These are phyloP conservation scores for Niveomyces coronatus DNA, from an alignment of 2,329 filamentous ascomycete species.

Conservation along the genomic window DNA sequence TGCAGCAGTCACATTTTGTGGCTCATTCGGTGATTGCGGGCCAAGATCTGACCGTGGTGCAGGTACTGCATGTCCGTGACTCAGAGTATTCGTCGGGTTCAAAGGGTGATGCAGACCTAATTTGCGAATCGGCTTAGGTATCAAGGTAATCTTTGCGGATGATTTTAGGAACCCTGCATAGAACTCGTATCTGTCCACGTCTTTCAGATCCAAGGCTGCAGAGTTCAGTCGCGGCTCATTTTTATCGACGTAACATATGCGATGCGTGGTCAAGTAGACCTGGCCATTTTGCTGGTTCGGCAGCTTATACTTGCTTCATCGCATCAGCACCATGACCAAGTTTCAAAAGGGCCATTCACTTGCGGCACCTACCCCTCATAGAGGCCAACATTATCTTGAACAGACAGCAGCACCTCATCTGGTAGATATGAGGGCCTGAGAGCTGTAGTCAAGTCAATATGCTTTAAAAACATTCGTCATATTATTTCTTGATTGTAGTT, in stretches of 20 bases:
- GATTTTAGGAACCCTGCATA: constrained; percentile 93
- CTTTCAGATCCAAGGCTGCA: constrained; percentile 75
- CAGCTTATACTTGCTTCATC: constrained; percentile 73
- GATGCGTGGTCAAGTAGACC: constrained; percentile 91
- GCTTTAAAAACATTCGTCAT: constrained; percentile 78
- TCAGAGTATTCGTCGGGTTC: constrained; percentile 33
- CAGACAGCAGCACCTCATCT: constrained; percentile 90
- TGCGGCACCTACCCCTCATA: constrained; percentile 79
- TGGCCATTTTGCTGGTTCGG: constrained; percentile 90
- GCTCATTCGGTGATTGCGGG: constrained; percentile 25
- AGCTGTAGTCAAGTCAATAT: constrained; percentile 90
- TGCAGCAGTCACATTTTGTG: constrained; percentile 37
- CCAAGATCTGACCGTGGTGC: constrained; percentile 25
- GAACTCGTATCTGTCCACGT: constrained; percentile 83
- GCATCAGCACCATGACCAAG: constrained; percentile 7
- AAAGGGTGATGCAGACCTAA: constrained; percentile 44
- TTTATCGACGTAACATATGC: constrained; percentile 89
- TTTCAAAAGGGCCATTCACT: too few relatives aligned
- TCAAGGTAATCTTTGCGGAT: constrained; percentile 82
- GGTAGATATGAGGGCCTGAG: constrained; percentile 84
- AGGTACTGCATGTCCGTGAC: constrained; percentile 32
- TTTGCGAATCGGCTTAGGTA: constrained; percentile 68
- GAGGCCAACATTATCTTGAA: constrained; percentile 92
- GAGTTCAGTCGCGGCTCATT: constrained; percentile 77
- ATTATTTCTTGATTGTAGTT: constrained; percentile 2